Evolutionary conservation across 2,329 filamentous ascomycete genomes (phyloP).

Genomic region (Dryadomyces quercivorus): DNA sequence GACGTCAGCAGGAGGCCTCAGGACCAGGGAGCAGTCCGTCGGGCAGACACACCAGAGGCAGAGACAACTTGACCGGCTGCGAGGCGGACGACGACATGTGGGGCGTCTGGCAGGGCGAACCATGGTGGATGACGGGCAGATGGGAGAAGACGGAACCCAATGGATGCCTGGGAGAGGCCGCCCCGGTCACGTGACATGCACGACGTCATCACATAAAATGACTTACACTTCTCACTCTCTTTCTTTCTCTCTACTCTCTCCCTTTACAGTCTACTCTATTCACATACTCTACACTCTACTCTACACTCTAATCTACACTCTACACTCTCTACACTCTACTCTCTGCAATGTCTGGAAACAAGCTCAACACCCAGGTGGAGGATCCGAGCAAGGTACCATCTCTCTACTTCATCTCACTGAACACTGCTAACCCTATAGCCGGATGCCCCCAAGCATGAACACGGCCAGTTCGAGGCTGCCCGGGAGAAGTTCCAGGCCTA

Average conservation of each 20-base stretch:
- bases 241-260: background rate
- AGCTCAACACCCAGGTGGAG: slow-evolving; percentile 14
- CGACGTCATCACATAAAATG: slow-evolving; percentile 1
- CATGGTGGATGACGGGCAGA: slow-evolving; percentile 2
- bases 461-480: slow-evolving; percentile 24
- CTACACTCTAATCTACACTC: too few species aligned
- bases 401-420: too few species aligned
- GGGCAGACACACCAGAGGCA: slow-evolving; percentile 48
- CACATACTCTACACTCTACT: too few species aligned
- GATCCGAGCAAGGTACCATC: slow-evolving; percentile 13
- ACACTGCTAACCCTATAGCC: slow-evolving; percentile 4
- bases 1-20: too few species aligned
- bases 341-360: background rate
- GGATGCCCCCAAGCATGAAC: slow-evolving; percentile 17
- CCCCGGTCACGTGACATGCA: background rate
- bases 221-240: too few species aligned
- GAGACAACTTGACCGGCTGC: slow-evolving; percentile 68
- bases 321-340: background rate
- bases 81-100: slow-evolving; percentile 41
- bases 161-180: background rate
- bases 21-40: too few species aligned
- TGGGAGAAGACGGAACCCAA: too few species aligned
- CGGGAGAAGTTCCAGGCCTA: slow-evolving; percentile 38
- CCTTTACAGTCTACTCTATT: background rate
- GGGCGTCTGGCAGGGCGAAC: background rate